Conservation (phyloP, 257 asterid species). For the Solanum bukasovii region DNA sequence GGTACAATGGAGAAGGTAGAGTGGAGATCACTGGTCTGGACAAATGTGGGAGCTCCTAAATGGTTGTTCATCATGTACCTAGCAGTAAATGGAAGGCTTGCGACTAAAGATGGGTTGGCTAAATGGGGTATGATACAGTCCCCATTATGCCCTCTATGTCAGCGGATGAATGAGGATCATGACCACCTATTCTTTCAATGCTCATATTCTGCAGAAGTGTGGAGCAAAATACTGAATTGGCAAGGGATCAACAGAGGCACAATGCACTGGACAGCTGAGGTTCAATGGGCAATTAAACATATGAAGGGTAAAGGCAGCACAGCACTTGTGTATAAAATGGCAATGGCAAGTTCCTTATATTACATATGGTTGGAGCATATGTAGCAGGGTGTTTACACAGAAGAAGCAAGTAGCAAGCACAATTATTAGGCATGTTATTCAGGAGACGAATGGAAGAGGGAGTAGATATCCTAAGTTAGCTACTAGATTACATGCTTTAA, state of each 20-base stretch:
- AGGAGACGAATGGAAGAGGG: background rate
- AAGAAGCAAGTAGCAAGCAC: background rate
- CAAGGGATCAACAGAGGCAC: background rate
- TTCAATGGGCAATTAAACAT: background rate
- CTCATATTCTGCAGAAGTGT: background rate
- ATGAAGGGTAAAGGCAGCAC: background rate
- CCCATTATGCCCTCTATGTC: background rate
- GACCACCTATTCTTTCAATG: background rate
- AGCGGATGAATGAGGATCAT: background rate
- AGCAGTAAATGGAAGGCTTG: background rate
- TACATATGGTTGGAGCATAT: too few relatives aligned
- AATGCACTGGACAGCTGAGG: background rate
- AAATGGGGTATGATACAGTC: background rate
- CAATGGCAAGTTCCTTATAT: too few relatives aligned
- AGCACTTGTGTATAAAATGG: too few relatives aligned
- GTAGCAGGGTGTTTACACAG: background rate
- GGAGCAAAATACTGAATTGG: background rate
- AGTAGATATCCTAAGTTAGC: background rate
- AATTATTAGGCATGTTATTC: background rate
- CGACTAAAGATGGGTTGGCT: background rate
- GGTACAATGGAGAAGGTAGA: background rate
- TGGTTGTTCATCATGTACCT: background rate
- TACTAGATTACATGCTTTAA: background rate
- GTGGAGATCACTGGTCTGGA: too few relatives aligned
- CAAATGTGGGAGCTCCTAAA: background rate